Evolutionary conservation across 768 basidiomycete genomes (phyloP).

Genomic region (Suillus luteus): DNA sequence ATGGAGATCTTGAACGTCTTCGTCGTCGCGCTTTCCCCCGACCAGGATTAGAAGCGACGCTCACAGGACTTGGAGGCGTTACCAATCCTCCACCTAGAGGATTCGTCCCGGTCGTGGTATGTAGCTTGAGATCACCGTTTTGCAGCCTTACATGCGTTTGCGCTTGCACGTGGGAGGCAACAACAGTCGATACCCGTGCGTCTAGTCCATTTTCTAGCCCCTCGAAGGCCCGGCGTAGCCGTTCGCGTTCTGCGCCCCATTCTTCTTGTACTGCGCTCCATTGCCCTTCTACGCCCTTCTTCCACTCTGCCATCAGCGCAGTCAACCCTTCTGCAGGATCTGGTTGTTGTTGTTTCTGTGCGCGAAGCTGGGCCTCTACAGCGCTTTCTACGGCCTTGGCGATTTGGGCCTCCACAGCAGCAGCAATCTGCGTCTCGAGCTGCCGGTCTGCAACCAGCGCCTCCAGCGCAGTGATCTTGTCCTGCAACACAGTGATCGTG

Average conservation of each 20-base stretch:
- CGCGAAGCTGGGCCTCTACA: constrained; percentile 4
- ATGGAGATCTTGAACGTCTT: constrained; percentile 40
- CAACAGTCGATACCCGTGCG: constrained; percentile 38
- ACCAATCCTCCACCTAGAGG: constrained; percentile 52
- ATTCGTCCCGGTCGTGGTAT: constrained; percentile 21
- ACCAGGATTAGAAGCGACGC: constrained; percentile 63
- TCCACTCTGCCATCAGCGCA: constrained; percentile 68
- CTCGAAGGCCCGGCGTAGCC: constrained; percentile 69
- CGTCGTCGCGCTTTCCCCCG: constrained; percentile 43
- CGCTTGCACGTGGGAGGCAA: constrained; percentile 33
- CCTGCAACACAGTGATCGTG: constrained; percentile 70
- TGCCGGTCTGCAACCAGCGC: constrained; percentile 56
- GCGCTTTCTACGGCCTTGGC: constrained; percentile 39
- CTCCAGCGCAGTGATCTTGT: constrained; percentile 71
- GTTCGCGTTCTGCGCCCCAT: constrained; percentile 80
- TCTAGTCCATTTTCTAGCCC: constrained; percentile 79
- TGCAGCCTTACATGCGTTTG: constrained; percentile 39
- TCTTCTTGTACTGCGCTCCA: constrained; percentile 80
- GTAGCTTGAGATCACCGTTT: constrained; percentile 33
- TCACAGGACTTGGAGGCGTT: constrained; percentile 77
- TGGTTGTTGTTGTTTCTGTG: constrained; percentile 3
- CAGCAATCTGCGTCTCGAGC: constrained; percentile 38
- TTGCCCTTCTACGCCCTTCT: constrained; percentile 73
- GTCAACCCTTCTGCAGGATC: constrained; percentile 45
- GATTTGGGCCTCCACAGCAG: constrained; percentile 35